Conservation (phyloP, 2,329 filamentous ascomycete genomes). For the Fusarium scirpi region DNA sequence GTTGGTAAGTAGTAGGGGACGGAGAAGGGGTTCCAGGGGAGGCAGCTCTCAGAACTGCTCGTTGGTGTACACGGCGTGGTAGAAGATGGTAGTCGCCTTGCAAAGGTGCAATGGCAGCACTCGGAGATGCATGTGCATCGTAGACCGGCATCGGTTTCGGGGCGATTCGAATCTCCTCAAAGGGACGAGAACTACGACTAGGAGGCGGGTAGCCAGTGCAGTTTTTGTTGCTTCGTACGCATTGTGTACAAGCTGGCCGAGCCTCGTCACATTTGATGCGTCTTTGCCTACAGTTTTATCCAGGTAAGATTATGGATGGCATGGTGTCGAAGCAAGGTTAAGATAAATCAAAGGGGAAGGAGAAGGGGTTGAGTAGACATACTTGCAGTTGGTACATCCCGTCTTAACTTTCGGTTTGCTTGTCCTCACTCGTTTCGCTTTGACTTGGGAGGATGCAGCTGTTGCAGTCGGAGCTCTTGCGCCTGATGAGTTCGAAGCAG, state of each 20-base stretch:
- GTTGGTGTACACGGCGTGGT: slow-evolving; percentile 49
- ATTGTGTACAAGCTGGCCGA: slow-evolving; percentile 71
- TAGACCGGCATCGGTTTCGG: slow-evolving; percentile 57
- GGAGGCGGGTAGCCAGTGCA: slow-evolving; percentile 74
- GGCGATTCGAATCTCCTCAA: slow-evolving; percentile 63
- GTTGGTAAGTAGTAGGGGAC: slow-evolving; percentile 55
- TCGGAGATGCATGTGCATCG: slow-evolving; percentile 34
- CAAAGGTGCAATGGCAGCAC: slow-evolving; percentile 27
- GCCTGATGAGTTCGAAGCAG: slow-evolving; percentile 14
- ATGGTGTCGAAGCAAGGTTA: slow-evolving; percentile 14
- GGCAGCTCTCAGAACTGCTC: slow-evolving; percentile 33
- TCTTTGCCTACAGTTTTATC: slow-evolving; percentile 59
- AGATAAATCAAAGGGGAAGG: not conserved
- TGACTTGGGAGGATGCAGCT: slow-evolving; percentile 19
- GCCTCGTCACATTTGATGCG: slow-evolving; percentile 76
- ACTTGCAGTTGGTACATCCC: slow-evolving; percentile 77
- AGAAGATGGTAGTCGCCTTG: slow-evolving; percentile 47
- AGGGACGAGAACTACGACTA: slow-evolving; percentile 59
- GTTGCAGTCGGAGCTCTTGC: slow-evolving; percentile 10
- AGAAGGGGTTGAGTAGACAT: slow-evolving; percentile 50
- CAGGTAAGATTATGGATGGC: slow-evolving; percentile 38
- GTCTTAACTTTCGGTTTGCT: slow-evolving; percentile 75
- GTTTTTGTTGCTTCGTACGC: slow-evolving; percentile 66
- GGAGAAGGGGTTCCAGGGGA: slow-evolving; percentile 44
- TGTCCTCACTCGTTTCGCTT: slow-evolving; percentile 60